These are phyloP conservation scores for Inonotus hispidus DNA, from an alignment of 1,284 basidiomycete species.

Conservation along the genomic window DNA sequence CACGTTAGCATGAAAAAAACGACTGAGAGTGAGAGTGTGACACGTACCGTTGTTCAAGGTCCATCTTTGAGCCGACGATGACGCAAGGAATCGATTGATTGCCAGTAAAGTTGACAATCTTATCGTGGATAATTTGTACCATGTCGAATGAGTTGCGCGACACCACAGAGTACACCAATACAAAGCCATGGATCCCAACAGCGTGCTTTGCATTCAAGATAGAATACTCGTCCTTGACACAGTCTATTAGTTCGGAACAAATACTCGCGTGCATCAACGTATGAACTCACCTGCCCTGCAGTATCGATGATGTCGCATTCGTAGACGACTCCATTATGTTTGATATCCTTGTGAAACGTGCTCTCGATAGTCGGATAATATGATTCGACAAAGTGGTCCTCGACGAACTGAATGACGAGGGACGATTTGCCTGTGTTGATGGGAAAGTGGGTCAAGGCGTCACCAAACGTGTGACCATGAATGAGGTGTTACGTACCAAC, in stretches of 20 bases:
- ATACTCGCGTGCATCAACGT: background rate
- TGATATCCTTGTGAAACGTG: constrained; percentile 82
- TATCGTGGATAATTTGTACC: constrained; percentile 94
- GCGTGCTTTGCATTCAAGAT: constrained; percentile 80
- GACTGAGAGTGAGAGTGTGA: constrained; percentile 17
- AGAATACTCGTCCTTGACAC: constrained; percentile 74
- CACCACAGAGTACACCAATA: constrained; percentile 93
- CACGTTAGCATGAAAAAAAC: constrained; percentile 21
- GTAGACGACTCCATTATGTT: constrained; percentile 81
- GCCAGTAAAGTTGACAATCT: constrained; percentile 94
- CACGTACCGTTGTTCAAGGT: constrained; percentile 73
- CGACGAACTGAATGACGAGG: constrained; percentile 69
- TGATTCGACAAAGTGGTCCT: constrained; percentile 66
- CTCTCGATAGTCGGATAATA: constrained; percentile 97
- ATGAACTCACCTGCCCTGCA: constrained; percentile 74
- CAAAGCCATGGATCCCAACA: constrained; percentile 80
- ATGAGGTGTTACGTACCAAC: constrained; percentile 55
- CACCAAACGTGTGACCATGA: constrained; percentile 20
- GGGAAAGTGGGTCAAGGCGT: constrained; percentile 14
- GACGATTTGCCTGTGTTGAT: constrained; percentile 68
- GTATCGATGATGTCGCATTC: constrained; percentile 99
- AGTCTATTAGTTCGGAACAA: background rate
- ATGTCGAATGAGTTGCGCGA: constrained; percentile 94
- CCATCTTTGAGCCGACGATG: constrained; percentile 93
- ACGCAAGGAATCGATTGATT: constrained; percentile 90